Conservation (phyloP, 2,329 filamentous ascomycete genomes). For the Botrytis deweyae region DNA sequence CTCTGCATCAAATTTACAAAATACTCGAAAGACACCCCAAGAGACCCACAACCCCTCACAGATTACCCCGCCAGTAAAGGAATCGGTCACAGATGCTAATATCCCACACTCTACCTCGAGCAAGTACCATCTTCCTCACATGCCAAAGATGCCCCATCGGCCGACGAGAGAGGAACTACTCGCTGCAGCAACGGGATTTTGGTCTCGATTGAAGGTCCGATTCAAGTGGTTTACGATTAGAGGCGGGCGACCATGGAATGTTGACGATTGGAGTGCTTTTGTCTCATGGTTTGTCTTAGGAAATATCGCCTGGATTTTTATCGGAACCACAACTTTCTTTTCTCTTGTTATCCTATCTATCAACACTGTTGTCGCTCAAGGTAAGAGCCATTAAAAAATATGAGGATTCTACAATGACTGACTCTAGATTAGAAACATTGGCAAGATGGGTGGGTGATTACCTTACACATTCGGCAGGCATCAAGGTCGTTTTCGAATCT, state of each 20-base stretch:
- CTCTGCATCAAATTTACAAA: conserved; percentile 35
- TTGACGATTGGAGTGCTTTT: conserved; percentile 94
- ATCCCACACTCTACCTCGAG: conserved; percentile 33
- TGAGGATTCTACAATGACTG: conserved; percentile 27
- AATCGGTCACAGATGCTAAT: conserved; percentile 13
- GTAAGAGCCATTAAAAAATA: conserved; percentile 47
- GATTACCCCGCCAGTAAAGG: conserved; percentile 24
- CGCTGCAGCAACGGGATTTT: conserved; percentile 87
- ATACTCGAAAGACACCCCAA: conserved; percentile 26
- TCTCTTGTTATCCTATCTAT: conserved; percentile 86
- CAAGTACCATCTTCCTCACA: conserved; percentile 56
- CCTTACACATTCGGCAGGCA: conserved; percentile 85
- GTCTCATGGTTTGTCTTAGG: conserved; percentile 93
- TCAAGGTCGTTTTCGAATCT: conserved; percentile 95
- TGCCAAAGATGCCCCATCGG: conserved; percentile 76
- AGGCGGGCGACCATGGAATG: conserved; percentile 90
- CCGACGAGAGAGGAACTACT: conserved; percentile 93
- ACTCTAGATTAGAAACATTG: conserved; percentile 66
- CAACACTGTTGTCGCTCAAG: conserved; percentile 95
- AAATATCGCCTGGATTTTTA: conserved; percentile 91
- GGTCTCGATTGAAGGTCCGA: conserved; percentile 82
- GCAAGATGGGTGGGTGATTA: conserved; percentile 95
- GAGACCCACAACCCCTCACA: conserved; percentile 29
- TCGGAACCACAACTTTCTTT: conserved; percentile 96
- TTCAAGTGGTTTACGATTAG: conserved; percentile 98